phyloP scores from a whole-genome alignment of 2,329 filamentous ascomycete genomes.

The Magnaporthiopsis rhizophila region DNA sequence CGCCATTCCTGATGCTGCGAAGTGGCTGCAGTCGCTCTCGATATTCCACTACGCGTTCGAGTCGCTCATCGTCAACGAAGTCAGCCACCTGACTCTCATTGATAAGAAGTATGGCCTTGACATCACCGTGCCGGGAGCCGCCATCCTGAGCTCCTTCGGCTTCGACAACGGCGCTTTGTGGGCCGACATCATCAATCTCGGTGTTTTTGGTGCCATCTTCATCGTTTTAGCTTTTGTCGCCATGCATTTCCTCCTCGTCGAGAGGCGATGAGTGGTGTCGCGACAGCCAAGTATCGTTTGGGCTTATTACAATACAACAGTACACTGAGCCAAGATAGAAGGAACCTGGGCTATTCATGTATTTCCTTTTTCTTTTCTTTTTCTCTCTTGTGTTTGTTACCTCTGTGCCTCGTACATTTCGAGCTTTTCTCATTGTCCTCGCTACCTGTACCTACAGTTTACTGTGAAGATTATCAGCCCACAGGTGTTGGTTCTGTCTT shows the following conservation, averaged over 20 bases:
- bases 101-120: slow-evolving; percentile 95
- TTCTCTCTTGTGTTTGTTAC: not conserved
- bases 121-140: slow-evolving; percentile 90
- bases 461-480: not conserved
- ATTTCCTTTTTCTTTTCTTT: slow-evolving; percentile 1
- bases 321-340: not conserved
- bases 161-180: slow-evolving; percentile 85
- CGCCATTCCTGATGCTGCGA: slow-evolving; percentile 73
- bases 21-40: slow-evolving; percentile 88
- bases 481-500: not conserved
- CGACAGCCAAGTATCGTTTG: not conserved
- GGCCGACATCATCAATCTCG: slow-evolving; percentile 74
- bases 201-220: slow-evolving; percentile 73
- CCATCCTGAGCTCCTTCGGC: slow-evolving; percentile 89
- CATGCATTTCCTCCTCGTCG: slow-evolving; percentile 89
- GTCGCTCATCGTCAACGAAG: slow-evolving; percentile 94
- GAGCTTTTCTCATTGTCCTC: not conserved
- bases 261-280: slow-evolving; percentile 56
- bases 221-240: slow-evolving; percentile 81
- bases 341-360: not conserved
- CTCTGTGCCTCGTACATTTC: slow-evolving; percentile 1
- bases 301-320: not conserved
- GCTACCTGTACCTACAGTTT: not conserved
- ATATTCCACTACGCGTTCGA: slow-evolving; percentile 99
- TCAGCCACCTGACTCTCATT: slow-evolving; percentile 77